Base-by-base conservation (phyloP, 2,329 filamentous ascomycete genomes). In the Pestalotiopsis sp. region DNA sequence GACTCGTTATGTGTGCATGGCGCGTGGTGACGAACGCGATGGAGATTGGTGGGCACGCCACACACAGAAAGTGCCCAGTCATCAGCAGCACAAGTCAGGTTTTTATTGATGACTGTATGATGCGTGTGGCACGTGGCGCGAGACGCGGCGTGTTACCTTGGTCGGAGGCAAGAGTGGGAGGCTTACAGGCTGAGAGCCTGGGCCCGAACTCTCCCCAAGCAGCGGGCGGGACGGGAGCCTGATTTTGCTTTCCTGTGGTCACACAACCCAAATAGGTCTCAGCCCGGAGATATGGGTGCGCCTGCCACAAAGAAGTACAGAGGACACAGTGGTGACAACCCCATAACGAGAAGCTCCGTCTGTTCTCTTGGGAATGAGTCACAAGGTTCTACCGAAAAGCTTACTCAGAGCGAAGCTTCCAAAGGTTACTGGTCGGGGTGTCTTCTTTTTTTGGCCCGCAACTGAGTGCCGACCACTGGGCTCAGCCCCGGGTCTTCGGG, bases 21-120 rank as follows among this genome's bases (percentile, higher is more conserved):
- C 55, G 58, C 44, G 44, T 52, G 44, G 14, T 52, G 44, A 52
- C 44, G 44, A 20, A 17, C 17, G 14, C 14, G 44, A 52, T 52
- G 44, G 44, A 52, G 26, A 38, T 39, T 61, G 58, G 58, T 61
- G 58, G 58, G 58, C 58, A 20, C 38, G 58, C 58, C 58, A 61
- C 26, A 61, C 20, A 30, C 30, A 35, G 30, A 9, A 35, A 17
- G 26, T 52, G 26, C 10, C 10, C 30, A 20, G 58, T 61, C 58
- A 61, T 61, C 58, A 39, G 58, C 17, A 20, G 6, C 44, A 52
- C 14, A n/a, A 52, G 14, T 52, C 44, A 52, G 14, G 44, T n/a
- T 52, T 30, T 9, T 9, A 7, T 35, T 52, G 20, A 52, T 22
- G 44, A 52, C 44, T n/a, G 17, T n/a, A 10, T 39, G 57, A 35